Evolutionary conservation across 768 basidiomycete species (phyloP), one percentile per base, ranked within the genome.

Genomic region (Lactarius sanguifluus): DNA sequence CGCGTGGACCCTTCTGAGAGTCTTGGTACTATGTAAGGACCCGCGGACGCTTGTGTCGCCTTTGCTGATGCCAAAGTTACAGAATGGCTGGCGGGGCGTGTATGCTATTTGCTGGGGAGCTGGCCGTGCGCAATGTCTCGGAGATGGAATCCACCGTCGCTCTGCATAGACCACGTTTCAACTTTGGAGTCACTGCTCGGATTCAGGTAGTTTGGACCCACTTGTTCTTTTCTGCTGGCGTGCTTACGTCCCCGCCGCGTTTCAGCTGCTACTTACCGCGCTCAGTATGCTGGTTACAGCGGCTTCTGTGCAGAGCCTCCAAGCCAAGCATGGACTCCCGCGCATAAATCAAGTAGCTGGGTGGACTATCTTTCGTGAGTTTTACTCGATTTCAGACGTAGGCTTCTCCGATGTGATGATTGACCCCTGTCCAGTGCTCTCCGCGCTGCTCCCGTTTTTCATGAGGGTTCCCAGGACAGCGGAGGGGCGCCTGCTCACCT

Each of bases 1-100:
- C 78, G 84, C 9, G 89, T 93, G 3, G 86, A 93, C 65, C 90
- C 91, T 72, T 76, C 78, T 28, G 92, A 94, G 75, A 86, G 78
- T 67, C 64, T 89, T 25, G 30, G 71, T 1, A 72, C 80, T 3
- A 86, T 94, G 92, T 92, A 64, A 72, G 15, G 3, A 86, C 78
- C 6, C 28, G 57, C n/a, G 2, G 15, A 23, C 18, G 0, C 32
- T 5, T 20, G 5, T 52, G 28, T 25, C 61, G 54, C 38, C 25
- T 43, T 30, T 34, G 2, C 34, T 47, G 13, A 30, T 32, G 56
- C 13, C 67, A 5, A 30, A 32, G 57, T 54, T 32, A 10, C n/a
- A 62, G 61, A 71, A 8, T 73, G 20, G 40, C 55, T 0, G 88
- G 88, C 61, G 87, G 86, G 1, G 47, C 70, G 1, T 69, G 76